Evolutionary conservation across 2,329 filamentous ascomycete genomes (phyloP).

Genomic region (Tolypocladium inflatum): DNA sequence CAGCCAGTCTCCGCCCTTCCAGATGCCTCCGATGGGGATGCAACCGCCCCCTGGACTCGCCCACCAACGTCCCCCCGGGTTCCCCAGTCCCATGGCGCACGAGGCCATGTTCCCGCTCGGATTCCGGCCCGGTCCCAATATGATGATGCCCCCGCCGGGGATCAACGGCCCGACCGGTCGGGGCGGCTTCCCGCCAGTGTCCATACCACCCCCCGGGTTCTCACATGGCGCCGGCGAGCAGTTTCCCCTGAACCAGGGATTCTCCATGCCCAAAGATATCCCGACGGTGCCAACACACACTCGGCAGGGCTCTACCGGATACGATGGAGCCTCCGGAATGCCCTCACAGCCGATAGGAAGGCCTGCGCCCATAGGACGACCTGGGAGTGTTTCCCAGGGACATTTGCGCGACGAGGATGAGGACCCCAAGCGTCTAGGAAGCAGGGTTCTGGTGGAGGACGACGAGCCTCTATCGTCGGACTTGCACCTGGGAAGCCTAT

Average conservation of each 20-base stretch:
- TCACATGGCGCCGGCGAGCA: slow-evolving; percentile 18
- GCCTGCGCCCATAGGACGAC: slow-evolving; percentile 80
- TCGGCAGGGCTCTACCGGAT: slow-evolving; percentile 63
- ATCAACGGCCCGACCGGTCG: slow-evolving; percentile 32
- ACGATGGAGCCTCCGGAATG: slow-evolving; percentile 44
- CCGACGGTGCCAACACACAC: slow-evolving; percentile 48
- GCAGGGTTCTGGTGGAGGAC: slow-evolving; percentile 78
- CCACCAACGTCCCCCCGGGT: slow-evolving; percentile 32
- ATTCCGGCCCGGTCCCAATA: slow-evolving; percentile 35
- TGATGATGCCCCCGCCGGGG: slow-evolving; percentile 41
- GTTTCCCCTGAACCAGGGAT: slow-evolving; percentile 19
- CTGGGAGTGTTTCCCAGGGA: slow-evolving; percentile 59
- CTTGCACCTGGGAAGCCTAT: slow-evolving; percentile 7
- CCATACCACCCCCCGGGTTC: slow-evolving; percentile 28
- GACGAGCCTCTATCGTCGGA: slow-evolving; percentile 42
- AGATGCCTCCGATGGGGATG: slow-evolving; percentile 45
- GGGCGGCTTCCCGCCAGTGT: slow-evolving; percentile 30
- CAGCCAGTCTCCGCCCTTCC: slow-evolving; percentile 37
- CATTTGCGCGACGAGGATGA: slow-evolving; percentile 49
- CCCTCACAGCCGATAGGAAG: slow-evolving; percentile 67
- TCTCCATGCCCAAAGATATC: slow-evolving; percentile 21
- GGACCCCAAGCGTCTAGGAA: slow-evolving; percentile 74
- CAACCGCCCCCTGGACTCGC: slow-evolving; percentile 30
- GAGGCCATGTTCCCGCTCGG: slow-evolving; percentile 37
- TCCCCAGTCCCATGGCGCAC: slow-evolving; percentile 49